Evolutionary conservation across 176 grass and related monocot genomes (phyloP), one percentile per base, ranked within the genome.

Genomic region (Canna indica): DNA sequence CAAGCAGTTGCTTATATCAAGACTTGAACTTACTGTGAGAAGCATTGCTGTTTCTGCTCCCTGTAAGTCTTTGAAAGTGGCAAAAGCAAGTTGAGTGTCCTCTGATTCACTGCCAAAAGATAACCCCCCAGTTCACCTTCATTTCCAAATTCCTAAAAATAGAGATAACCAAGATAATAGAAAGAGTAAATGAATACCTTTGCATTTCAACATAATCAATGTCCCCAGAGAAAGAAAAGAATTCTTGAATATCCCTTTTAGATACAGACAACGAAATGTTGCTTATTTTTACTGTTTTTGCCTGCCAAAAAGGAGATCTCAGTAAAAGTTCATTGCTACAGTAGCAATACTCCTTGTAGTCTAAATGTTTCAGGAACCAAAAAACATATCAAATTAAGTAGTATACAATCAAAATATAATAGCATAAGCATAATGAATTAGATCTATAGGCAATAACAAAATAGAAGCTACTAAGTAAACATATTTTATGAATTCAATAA

Each of bases 181-280:
- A 68, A 29, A 42, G 25, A 36, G 22, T 57, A 64, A 81, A 33
- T 47, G 27, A 70, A 76, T 72, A 97, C 94, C 89, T 79, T 90
- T 83, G 84, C 94, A 97, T 93, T 82, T 93, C 94, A 78, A 99
- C 75, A 82, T 85, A 93, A 80, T 90, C 72, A 69, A 99, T 99
- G 68, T 86, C 82, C 47, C 94, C 94, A 30, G 94, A 99, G 75
- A 99, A 99, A 77, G 89, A 93, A 76, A 99, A 93, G 72, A 99
- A 99, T 83, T 99, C 94, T 71, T 73, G 83, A 54, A 99, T 89
- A 73, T 93, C 94, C 47, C 80, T 92, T 83, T 93, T 83, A 52
- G 87, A 83, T 61, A 89, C 94, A 31, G 38, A 79, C 73, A 99
- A 75, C 0, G 89, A 99, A 73, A 99, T 81, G 68, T 93, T 99